Evolutionary conservation across 768 basidiomycete species (phyloP).

Genomic region (Boletus edulis): DNA sequence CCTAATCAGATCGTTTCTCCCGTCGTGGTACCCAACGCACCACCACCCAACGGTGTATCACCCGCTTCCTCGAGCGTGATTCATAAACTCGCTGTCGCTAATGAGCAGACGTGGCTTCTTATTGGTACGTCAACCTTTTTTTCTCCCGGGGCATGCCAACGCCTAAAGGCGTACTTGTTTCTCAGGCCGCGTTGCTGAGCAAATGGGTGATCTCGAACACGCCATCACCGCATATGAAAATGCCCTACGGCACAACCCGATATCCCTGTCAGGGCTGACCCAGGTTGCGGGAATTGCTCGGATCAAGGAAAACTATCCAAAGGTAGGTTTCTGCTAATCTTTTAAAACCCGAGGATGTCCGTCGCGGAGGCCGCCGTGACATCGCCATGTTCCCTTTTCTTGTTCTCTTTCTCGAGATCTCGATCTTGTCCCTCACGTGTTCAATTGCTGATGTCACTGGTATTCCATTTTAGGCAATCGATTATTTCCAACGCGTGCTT

Average conservation of each 20-base stretch:
- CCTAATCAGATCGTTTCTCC: conserved; percentile 45
- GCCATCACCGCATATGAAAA: conserved; percentile 93
- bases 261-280: conserved; percentile 85
- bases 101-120: conserved; percentile 94
- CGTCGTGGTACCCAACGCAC: conserved; percentile 37
- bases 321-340: conserved; percentile 51
- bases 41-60: conserved; percentile 26
- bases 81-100: conserved; percentile 78
- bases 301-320: conserved; percentile 96
- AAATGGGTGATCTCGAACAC: conserved; percentile 91
- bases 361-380: conserved; percentile 22
- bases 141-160: background rate
- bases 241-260: conserved; percentile 92
- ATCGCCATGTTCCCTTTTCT: conserved; percentile 17
- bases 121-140: conserved; percentile 55
- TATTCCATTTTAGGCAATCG: conserved; percentile 70
- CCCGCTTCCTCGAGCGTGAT: conserved; percentile 44
- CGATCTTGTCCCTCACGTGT: conserved; percentile 32
- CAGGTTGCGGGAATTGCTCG: conserved; percentile 96
- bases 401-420: conserved; percentile 19
- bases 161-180: conserved; percentile 23
- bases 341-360: conserved; percentile 33
- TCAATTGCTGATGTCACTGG: conserved; percentile 28
- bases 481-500: conserved; percentile 93
- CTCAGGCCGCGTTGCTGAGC: conserved; percentile 91